Percentiles rank a stretch among this genome's conserved stretches.
These are phyloP conservation scores for Linderniella brevidens DNA, from an alignment of 257 asterid genomes.

Conservation along the genomic window DNA sequence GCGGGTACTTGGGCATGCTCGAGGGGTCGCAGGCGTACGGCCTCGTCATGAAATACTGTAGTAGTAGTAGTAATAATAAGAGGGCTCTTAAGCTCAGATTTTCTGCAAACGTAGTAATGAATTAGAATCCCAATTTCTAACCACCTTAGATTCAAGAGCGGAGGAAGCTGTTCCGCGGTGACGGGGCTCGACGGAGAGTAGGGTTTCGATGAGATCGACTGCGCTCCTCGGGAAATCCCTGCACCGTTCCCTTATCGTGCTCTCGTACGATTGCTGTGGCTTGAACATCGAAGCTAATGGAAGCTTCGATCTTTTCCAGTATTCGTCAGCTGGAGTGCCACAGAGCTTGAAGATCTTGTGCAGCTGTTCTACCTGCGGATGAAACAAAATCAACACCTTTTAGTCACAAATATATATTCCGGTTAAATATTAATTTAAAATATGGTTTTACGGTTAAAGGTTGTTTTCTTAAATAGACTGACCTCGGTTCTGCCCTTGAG, in stretches of 20 bases:
- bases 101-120: too few species aligned
- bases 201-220: conserved; percentile 42
- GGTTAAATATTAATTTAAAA: too few species aligned
- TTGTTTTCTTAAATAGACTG: too few species aligned
- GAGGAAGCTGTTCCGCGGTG: conserved; percentile 65
- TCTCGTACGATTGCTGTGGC: conserved; percentile 73
- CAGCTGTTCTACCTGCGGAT: conserved; percentile 71
- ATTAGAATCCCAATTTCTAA: too few species aligned
- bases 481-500: conserved; percentile 97
- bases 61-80: background rate
- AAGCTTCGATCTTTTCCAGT: conserved; percentile 58
- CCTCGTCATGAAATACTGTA: conserved; percentile 50
- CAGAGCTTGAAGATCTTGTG: conserved; percentile 83
- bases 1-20: conserved; percentile 72
- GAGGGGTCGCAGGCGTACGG: conserved; percentile 82
- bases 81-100: background rate
- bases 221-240: conserved; percentile 65
- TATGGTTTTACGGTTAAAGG: too few species aligned
- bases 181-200: conserved; percentile 61
- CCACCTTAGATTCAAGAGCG: conserved; percentile 60
- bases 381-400: too few species aligned
- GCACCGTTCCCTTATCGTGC: conserved; percentile 64
- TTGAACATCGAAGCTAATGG: conserved; percentile 80
- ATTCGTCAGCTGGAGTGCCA: conserved; percentile 74
- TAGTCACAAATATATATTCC: too few species aligned